A percentile compares a stretch with the other conserved stretches of the same genome.
phyloP scores from a whole-genome alignment of 495 filamentous ascomycete genomes.

The Rhizodiscina lignyota region DNA sequence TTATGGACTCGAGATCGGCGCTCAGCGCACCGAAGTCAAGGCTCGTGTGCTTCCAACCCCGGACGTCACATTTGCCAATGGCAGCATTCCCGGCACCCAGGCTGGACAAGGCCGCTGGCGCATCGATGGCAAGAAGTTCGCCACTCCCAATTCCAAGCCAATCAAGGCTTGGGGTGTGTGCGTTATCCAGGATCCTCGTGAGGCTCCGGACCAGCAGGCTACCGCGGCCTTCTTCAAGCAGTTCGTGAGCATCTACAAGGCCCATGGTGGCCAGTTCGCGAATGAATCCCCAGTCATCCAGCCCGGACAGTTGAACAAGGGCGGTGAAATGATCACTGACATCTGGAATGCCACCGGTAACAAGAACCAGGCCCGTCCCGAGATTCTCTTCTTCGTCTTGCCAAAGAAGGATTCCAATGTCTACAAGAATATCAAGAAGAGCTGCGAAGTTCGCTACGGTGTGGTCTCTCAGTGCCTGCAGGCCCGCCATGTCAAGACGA shows the following conservation, averaged over 20 bases:
- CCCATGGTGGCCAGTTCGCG: conserved; percentile 53
- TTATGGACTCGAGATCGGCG: conserved; percentile 53
- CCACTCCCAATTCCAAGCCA: conserved; percentile 34
- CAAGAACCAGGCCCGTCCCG: conserved; percentile 21
- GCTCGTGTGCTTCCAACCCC: conserved; percentile 60
- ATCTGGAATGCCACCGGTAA: conserved; percentile 33
- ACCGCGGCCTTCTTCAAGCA: conserved; percentile 37
- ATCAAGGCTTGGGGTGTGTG: conserved; percentile 60
- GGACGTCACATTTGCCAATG: conserved; percentile 38
- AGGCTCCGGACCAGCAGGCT: conserved; percentile 23
- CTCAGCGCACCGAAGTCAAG: conserved; percentile 38
- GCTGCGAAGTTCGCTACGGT: conserved; percentile 63
- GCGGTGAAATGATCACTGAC: conserved; percentile 34
- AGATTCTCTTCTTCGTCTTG: conserved; percentile 48
- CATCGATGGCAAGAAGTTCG: conserved; percentile 62
- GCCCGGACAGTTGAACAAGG: conserved; percentile 25
- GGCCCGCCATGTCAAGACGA: conserved; percentile 39
- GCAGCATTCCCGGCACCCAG: conserved; percentile 16
- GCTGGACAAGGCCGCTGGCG: conserved; percentile 63
- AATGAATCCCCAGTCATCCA: conserved; percentile 22
- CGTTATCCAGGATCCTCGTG: conserved; percentile 28
- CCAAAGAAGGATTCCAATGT: conserved; percentile 41
- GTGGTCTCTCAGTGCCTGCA: conserved; percentile 59
- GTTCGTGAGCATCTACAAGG: conserved; percentile 44
- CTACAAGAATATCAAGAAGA: conserved; percentile 72